Evolutionary conservation across 2,329 filamentous ascomycete species (phyloP).

Genomic region (Chalara sp.): DNA sequence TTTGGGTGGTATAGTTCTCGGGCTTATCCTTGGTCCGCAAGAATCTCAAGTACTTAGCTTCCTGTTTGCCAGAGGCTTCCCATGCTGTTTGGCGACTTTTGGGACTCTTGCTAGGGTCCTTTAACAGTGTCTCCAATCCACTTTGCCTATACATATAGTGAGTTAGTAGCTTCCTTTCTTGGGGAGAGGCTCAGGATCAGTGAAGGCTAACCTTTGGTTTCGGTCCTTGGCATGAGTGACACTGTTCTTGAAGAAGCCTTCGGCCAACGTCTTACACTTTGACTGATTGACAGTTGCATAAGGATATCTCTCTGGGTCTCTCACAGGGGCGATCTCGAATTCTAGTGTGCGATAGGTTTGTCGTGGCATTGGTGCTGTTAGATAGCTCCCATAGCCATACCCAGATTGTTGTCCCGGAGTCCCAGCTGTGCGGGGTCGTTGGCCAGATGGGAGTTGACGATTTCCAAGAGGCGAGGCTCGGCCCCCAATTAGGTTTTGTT

Average conservation of each 20-base stretch:
- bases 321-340: slow-evolving; percentile 73
- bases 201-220: slow-evolving; percentile 70
- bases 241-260: slow-evolving; percentile 97
- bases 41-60: slow-evolving; percentile 90
- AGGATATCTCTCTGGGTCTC: slow-evolving; percentile 76
- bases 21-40: slow-evolving; percentile 88
- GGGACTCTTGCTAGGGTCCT: slow-evolving; percentile 67
- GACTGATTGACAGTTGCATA: slow-evolving; percentile 61
- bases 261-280: slow-evolving; percentile 63
- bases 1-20: slow-evolving; percentile 91
- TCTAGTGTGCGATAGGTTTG: slow-evolving; percentile 54
- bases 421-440: slow-evolving; percentile 80
- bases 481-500: slow-evolving; percentile 83
- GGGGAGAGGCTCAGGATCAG: no score
- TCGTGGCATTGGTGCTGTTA: slow-evolving; percentile 60
- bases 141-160: slow-evolving; percentile 57
- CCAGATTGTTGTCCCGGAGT: slow-evolving; percentile 48
- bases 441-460: slow-evolving; percentile 60
- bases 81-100: slow-evolving; percentile 78
- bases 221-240: slow-evolving; percentile 92
- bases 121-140: slow-evolving; percentile 81
- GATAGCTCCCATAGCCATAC: slow-evolving; percentile 57
- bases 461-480: slow-evolving; percentile 64
- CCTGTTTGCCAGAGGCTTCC: slow-evolving; percentile 77
- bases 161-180: no score